Percentiles rank a stretch among this genome's conserved stretches.
These are phyloP conservation scores for Alternaria gansuensis DNA, from an alignment of 2,329 filamentous ascomycete genomes.

Conservation along the genomic window DNA sequence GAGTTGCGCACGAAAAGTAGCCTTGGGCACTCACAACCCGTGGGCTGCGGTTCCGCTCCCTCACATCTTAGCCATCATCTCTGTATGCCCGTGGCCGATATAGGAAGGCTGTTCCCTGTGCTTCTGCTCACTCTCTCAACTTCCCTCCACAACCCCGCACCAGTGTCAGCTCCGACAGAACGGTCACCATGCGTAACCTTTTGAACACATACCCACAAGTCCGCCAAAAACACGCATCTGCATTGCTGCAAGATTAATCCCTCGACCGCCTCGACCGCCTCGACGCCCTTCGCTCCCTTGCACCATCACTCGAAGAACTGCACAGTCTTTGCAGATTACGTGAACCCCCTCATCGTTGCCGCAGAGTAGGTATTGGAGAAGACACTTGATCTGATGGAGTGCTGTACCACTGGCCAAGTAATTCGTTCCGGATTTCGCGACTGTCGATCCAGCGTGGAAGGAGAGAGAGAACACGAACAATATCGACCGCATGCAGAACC, in stretches of 20 bases:
- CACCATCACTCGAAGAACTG: background rate
- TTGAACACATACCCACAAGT: background rate
- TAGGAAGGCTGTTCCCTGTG: background rate
- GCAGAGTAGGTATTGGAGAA: background rate
- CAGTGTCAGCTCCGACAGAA: background rate
- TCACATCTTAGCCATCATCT: background rate
- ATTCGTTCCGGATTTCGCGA: no score
- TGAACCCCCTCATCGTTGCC: background rate
- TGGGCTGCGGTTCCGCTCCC: background rate
- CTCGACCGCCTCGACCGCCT: background rate
- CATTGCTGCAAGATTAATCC: background rate
- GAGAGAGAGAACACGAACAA: no score
- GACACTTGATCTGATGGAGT: background rate
- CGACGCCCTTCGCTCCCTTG: background rate
- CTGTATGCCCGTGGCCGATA: constrained; percentile 1
- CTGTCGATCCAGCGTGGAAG: no score
- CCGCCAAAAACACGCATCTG: background rate
- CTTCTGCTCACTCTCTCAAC: background rate
- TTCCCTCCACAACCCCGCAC: background rate
- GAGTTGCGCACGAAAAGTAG: background rate
- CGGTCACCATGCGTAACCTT: background rate
- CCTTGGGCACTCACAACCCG: background rate
- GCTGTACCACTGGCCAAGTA: no score
- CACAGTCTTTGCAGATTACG: background rate
- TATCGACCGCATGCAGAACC: no score